Conservation (phyloP, 1,284 basidiomycete species). For the Microbotryum saponariae region DNA sequence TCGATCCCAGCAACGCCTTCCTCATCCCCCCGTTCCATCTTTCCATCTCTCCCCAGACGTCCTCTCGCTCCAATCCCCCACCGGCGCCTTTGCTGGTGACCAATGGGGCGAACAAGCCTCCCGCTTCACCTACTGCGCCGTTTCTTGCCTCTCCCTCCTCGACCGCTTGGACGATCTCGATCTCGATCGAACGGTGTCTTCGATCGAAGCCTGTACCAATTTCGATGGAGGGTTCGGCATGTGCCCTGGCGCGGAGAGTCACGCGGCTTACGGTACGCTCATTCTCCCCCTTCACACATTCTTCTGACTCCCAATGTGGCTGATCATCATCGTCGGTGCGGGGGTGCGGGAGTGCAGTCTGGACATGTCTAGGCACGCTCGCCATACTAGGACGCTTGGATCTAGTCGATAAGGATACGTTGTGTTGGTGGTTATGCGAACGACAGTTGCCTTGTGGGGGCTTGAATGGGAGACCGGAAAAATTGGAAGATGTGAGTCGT, state of each 20-base stretch:
- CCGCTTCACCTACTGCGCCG: constrained; percentile 80
- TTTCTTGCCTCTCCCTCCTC: constrained; percentile 73
- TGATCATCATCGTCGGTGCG: too few relatives aligned
- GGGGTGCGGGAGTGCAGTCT: constrained; percentile 52
- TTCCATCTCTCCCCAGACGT: constrained; percentile 53
- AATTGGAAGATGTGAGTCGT: constrained; percentile 80
- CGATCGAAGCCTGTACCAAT: constrained; percentile 73
- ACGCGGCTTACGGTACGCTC: constrained; percentile 73
- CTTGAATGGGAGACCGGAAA: constrained; percentile 90
- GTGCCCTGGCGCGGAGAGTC: constrained; percentile 76
- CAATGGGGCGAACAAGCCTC: constrained; percentile 84
- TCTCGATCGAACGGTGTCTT: constrained; percentile 52
- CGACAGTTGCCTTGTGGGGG: constrained; percentile 88
- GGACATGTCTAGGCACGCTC: constrained; percentile 77
- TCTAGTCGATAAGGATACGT: constrained; percentile 59
- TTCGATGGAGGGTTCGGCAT: constrained; percentile 94
- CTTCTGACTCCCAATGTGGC: too few relatives aligned
- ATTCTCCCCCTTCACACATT: background rate
- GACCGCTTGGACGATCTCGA: constrained; percentile 54
- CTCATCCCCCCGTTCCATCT: too few relatives aligned
- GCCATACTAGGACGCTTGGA: constrained; percentile 78
- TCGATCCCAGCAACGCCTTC: background rate
- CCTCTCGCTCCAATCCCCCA: constrained; percentile 70
- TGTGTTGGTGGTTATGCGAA: constrained; percentile 89
- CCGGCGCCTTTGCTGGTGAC: constrained; percentile 86